These are phyloP conservation scores for Sporisorium graminicola DNA, from an alignment of 1,284 basidiomycete genomes.

Conservation along the genomic window DNA sequence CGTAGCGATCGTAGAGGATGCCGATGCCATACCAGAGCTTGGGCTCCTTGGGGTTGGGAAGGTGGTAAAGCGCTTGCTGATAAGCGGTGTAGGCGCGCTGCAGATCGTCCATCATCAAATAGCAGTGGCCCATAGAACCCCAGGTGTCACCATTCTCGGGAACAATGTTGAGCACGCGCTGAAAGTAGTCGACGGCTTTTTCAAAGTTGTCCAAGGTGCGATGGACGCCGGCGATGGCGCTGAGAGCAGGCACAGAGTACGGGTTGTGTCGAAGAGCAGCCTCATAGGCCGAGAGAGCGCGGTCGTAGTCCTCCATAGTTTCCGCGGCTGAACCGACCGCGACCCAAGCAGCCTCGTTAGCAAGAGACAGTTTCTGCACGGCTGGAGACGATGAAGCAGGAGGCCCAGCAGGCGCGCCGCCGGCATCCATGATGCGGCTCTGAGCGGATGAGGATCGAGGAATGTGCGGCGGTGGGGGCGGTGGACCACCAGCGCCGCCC, in stretches of 20 bases:
- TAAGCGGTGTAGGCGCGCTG: conserved; percentile 99
- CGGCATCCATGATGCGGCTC: conserved; percentile 47
- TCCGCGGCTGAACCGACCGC: conserved; percentile 65
- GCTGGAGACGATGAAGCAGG: conserved; percentile 36
- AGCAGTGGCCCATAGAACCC: conserved; percentile 82
- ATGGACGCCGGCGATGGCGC: conserved; percentile 66
- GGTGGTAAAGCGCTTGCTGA: conserved; percentile 95
- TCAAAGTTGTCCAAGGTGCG: conserved; percentile 67
- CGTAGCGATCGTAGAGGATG: conserved; percentile 97
- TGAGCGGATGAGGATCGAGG: conserved; percentile 49
- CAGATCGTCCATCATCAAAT: conserved; percentile 98
- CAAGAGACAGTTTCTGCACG: conserved; percentile 61
- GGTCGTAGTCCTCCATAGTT: conserved; percentile 67
- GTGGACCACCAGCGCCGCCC: conserved; percentile 34
- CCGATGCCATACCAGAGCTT: conserved; percentile 99
- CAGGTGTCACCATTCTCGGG: conserved; percentile 69
- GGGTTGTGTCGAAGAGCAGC: conserved; percentile 66
- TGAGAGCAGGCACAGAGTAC: conserved; percentile 66
- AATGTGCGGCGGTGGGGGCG: conserved; percentile 44
- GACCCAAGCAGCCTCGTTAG: conserved; percentile 66
- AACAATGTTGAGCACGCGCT: conserved; percentile 82
- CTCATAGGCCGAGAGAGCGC: conserved; percentile 66
- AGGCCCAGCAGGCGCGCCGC: conserved; percentile 20
- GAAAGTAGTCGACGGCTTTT: conserved; percentile 93
- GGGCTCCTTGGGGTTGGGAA: conserved; percentile 97